phyloP scores from a whole-genome alignment of 2,329 filamentous ascomycete genomes.

The Dactylellina haptotyla region DNA sequence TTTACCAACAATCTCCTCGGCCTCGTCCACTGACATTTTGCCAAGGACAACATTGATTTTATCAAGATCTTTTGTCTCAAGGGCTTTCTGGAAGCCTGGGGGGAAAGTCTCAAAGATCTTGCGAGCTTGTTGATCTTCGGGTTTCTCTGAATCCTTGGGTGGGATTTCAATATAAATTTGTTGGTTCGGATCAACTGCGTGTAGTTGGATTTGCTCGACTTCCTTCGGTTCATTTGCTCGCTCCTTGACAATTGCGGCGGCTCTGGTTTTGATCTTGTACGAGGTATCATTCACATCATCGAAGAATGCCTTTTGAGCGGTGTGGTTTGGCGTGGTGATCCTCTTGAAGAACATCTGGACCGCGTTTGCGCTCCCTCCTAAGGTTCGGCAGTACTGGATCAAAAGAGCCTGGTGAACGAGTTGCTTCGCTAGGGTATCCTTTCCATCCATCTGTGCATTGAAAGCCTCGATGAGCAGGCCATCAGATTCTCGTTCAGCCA shows the following conservation, averaged over 20 bases:
- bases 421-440: conserved; percentile 79
- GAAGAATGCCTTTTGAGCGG: conserved; percentile 88
- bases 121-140: conserved; percentile 71
- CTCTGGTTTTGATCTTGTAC: conserved; percentile 78
- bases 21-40: conserved; percentile 87
- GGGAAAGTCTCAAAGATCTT: conserved; percentile 85
- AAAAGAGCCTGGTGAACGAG: conserved; percentile 93
- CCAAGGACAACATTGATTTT: conserved; percentile 87
- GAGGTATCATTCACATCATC: conserved; percentile 94
- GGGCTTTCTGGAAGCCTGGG: conserved; percentile 79
- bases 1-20: conserved; percentile 83
- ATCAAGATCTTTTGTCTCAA: conserved; percentile 89
- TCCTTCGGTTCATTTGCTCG: conserved; percentile 67
- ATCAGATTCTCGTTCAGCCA: conserved; percentile 87
- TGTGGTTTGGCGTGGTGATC: conserved; percentile 86
- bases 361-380: conserved; percentile 78
- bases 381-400: conserved; percentile 90
- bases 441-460: conserved; percentile 80
- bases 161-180: conserved; percentile 90
- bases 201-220: conserved; percentile 95
- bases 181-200: conserved; percentile 92
- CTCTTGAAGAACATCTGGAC: conserved; percentile 93
- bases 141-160: conserved; percentile 73
- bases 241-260: conserved; percentile 75
- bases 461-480: conserved; percentile 91